phyloP scores from a whole-genome alignment of 371 early-diverging fungal species.

The Coemansia sp. region DNA sequence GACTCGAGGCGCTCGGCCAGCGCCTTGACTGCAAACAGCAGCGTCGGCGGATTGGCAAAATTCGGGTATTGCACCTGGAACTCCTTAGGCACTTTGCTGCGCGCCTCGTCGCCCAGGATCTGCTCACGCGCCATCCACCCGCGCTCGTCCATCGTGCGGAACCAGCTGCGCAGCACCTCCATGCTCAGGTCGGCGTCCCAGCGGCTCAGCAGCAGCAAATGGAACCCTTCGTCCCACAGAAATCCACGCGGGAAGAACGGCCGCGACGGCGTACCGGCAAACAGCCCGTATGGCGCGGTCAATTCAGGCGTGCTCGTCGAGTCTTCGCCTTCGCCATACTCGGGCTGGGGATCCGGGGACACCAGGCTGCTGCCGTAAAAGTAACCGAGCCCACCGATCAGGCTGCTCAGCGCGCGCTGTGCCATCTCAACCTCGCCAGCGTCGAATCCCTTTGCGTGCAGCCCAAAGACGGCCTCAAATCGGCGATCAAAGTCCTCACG shows the following conservation, averaged over 20 bases:
- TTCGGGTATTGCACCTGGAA: slow-evolving; percentile 93
- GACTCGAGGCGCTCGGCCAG: background rate
- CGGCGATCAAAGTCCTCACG: slow-evolving; percentile 61
- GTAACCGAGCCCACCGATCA: slow-evolving; percentile 90
- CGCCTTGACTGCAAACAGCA: slow-evolving; percentile 68
- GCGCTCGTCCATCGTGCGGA: slow-evolving; percentile 70
- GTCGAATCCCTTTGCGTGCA: slow-evolving; percentile 66
- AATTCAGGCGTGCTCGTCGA: slow-evolving; percentile 52
- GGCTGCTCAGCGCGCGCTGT: slow-evolving; percentile 72
- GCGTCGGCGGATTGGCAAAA: slow-evolving; percentile 93
- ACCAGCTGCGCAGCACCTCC: slow-evolving; percentile 82
- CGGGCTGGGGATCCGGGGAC: slow-evolving; percentile 43
- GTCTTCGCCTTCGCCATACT: slow-evolving; percentile 9
- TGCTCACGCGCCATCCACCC: slow-evolving; percentile 97
- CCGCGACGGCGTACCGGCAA: slow-evolving; percentile 86
- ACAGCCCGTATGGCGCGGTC: slow-evolving; percentile 68
- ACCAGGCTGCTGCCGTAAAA: slow-evolving; percentile 49
- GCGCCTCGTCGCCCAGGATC: slow-evolving; percentile 91
- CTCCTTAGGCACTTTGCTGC: slow-evolving; percentile 84
- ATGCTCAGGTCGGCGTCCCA: slow-evolving; percentile 89
- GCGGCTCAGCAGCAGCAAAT: slow-evolving; percentile 77
- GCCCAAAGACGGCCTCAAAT: slow-evolving; percentile 74
- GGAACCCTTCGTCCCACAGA: slow-evolving; percentile 97
- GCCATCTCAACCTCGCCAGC: slow-evolving; percentile 68
- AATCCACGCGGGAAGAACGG: slow-evolving; percentile 97